Percentiles rank a stretch among this genome's conserved stretches.
Evolutionary conservation across 2,329 filamentous ascomycete genomes (phyloP).

Genomic region (Aureobasidium pullulans): DNA sequence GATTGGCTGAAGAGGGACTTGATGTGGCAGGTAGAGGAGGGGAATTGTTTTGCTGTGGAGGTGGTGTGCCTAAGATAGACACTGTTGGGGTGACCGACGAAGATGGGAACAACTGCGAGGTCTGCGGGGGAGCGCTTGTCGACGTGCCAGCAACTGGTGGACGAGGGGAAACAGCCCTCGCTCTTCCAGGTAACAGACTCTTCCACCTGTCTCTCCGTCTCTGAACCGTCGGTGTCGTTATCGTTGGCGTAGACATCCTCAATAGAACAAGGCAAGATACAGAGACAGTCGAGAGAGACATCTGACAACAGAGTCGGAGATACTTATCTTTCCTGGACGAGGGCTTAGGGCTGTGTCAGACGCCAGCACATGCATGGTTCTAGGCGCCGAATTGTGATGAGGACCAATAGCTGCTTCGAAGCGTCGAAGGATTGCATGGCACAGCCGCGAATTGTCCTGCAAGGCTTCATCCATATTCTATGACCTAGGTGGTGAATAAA

Average conservation of each 20-base stretch:
- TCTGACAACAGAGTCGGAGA: neutral
- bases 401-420: neutral
- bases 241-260: neutral
- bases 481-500: no score
- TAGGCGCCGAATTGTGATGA: no score
- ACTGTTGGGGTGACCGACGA: neutral
- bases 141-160: neutral
- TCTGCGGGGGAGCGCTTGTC: neutral
- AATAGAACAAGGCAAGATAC: neutral
- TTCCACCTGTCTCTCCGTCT: neutral
- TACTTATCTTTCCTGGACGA: neutral
- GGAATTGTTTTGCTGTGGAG: no score
- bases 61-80: no score
- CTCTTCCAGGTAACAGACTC: neutral
- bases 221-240: neutral
- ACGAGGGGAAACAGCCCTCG: neutral
- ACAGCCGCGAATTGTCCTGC: neutral
- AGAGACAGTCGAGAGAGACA: neutral
- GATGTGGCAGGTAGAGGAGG: neutral
- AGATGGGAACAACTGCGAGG: no score
- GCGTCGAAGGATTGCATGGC: neutral
- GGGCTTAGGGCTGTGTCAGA: no score
- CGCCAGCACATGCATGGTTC: neutral
- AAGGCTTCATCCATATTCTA: neutral
- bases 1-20: neutral